Evolutionary conservation across 192 early-diverging fungal species (phyloP), one percentile per base, ranked within the genome.

Genomic region (Rhizoclosmatium globosum): DNA sequence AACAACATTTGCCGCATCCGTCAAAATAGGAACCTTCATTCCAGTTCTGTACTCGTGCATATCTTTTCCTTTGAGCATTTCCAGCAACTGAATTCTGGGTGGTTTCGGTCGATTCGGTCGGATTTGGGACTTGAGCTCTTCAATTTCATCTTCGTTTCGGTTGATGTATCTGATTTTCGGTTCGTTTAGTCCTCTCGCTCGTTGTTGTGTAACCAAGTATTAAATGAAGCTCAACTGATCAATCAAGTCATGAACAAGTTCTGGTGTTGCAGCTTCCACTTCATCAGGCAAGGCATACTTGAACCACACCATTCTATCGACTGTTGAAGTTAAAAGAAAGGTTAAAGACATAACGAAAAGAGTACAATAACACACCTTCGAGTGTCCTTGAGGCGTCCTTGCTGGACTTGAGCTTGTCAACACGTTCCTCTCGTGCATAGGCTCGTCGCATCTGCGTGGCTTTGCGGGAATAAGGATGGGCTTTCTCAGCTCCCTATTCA

Each of bases 381-480:
- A 62, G 48, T 39, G 43, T 79, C 3, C 74, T 78, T 6, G 64
- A 56, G 38, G 70, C 81, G 64, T 88, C 79, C 56, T 86, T 82
- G 4, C 78, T 81, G 23, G 78, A 47, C 67, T 87, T 89, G 66
- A 85, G 72, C 47, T 84, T 85, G 39, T 76, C 80, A 19, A 91
- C 73, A 47, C 74, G 66, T 17, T 86, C 82, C 48, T 89, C 89
- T 31, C 88, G 85, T 60, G 87, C 79, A 80, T 90, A 83, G 3
- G 91, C 90, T 59, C 92, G 82, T 31, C 86, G 87, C 76, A 92
- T 84, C 76, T 94, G 92, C 3, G 67, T 82, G 2, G 92, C 92
- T 67, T 94, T 94, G 43, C 92, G 85, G 64, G 92, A 94, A 74
- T 91, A 91, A 13, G 92, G 92, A 68, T 94, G 92, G n/a, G 92